These are phyloP conservation scores for Gyrodon lividus DNA, from an alignment of 768 basidiomycete genomes.

Conservation along the genomic window DNA sequence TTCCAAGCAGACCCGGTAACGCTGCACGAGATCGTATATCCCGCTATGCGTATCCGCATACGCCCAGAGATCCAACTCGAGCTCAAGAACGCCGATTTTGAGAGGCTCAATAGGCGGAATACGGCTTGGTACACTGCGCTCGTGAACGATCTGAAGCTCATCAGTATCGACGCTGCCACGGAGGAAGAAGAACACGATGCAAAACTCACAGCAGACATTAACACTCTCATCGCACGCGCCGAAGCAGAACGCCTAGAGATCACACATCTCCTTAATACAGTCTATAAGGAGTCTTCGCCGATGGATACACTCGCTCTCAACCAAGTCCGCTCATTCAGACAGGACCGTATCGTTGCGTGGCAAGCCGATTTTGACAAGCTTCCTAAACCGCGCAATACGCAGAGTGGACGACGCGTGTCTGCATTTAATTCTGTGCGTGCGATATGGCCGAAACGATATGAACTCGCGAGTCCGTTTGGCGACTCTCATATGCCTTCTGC, in stretches of 20 bases:
- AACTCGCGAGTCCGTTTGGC: slow-evolving; percentile 53
- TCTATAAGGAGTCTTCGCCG: slow-evolving; percentile 78
- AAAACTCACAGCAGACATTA: slow-evolving; percentile 59
- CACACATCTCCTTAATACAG: slow-evolving; percentile 64
- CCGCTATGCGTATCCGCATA: slow-evolving; percentile 82
- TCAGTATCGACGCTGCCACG: slow-evolving; percentile 75
- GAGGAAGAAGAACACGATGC: slow-evolving; percentile 74
- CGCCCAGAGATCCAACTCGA: slow-evolving; percentile 85
- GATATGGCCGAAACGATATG: slow-evolving; percentile 68
- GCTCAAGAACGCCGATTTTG: slow-evolving; percentile 90
- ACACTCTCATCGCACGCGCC: slow-evolving; percentile 65
- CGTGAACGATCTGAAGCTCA: slow-evolving; percentile 72
- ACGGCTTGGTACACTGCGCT: slow-evolving; percentile 71
- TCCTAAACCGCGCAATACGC: slow-evolving; percentile 61
- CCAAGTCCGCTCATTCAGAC: slow-evolving; percentile 78
- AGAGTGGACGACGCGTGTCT: slow-evolving; percentile 50
- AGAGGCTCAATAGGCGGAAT: slow-evolving; percentile 70
- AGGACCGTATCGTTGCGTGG: slow-evolving; percentile 96
- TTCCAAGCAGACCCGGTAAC: slow-evolving; percentile 84
- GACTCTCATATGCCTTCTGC: slow-evolving; percentile 57
- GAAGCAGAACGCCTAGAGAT: slow-evolving; percentile 77
- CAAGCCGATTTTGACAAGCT: slow-evolving; percentile 89
- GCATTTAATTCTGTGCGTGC: slow-evolving; percentile 68
- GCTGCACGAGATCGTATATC: slow-evolving; percentile 85
- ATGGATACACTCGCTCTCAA: slow-evolving; percentile 89